Evolutionary conservation across 306 rosid species (phyloP).

Genomic region (Hippophae gyantsensis): DNA sequence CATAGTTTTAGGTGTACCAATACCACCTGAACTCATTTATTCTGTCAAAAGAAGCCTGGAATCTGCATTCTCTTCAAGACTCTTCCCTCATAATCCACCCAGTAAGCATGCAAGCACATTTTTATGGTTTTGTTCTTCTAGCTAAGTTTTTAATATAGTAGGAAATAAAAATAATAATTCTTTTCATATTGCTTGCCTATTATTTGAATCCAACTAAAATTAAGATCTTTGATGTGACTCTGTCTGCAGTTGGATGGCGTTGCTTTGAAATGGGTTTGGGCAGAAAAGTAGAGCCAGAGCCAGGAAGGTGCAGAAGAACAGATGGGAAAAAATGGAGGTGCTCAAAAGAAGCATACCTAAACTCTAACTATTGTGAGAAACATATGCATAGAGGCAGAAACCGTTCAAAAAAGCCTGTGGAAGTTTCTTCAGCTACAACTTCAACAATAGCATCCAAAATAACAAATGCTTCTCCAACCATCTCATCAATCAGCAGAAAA

Average conservation of each 20-base stretch:
- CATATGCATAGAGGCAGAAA: slow-evolving; percentile 99
- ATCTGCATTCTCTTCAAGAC: slow-evolving; percentile 58
- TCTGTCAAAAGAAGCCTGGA: slow-evolving; percentile 79
- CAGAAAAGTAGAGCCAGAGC: slow-evolving; percentile 95
- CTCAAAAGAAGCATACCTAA: slow-evolving; percentile 96
- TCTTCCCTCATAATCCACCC: slow-evolving; percentile 64
- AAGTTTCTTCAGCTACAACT: slow-evolving; percentile 45
- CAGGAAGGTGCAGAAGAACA: slow-evolving; percentile 99
- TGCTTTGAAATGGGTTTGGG: slow-evolving; percentile 92
- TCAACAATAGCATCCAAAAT: slow-evolving; percentile 16
- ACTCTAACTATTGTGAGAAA: slow-evolving; percentile 93
- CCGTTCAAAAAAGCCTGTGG: slow-evolving; percentile 99
- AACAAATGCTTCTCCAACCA: neutral
- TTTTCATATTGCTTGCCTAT: neutral
- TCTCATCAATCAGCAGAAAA: slow-evolving; percentile 32
- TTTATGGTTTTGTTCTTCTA: neutral
- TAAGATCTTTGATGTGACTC: slow-evolving; percentile 13
- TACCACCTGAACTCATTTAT: slow-evolving; percentile 80
- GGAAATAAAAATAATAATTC: neutral
- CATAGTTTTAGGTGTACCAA: slow-evolving; percentile 80
- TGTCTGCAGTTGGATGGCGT: slow-evolving; percentile 81
- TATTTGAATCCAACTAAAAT: slow-evolving; percentile 15
- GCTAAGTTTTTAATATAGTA: neutral
- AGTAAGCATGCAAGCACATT: slow-evolving; percentile 27
- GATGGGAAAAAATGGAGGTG: slow-evolving; percentile 99